Percentiles rank a stretch among this genome's conserved stretches.
Evolutionary conservation across 2,329 filamentous ascomycete species (phyloP).

Genomic region (Sporothrix mexicana): DNA sequence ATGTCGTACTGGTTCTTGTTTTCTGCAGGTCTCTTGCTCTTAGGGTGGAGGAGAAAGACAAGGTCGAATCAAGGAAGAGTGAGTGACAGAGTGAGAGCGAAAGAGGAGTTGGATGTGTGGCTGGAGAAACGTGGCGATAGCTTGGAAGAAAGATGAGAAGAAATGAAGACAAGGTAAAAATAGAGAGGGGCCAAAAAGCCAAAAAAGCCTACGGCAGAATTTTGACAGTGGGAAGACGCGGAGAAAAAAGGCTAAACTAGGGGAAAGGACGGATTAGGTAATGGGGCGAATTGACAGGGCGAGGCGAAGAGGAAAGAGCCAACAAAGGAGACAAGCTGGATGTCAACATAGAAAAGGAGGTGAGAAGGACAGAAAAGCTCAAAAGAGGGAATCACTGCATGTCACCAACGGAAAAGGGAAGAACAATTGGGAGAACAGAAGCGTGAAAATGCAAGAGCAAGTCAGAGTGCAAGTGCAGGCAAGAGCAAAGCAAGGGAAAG

Average conservation of each 20-base stretch:
- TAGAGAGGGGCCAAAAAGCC: neutral
- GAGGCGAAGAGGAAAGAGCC: neutral
- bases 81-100: no score
- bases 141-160: conserved; percentile 25
- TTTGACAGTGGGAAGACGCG: conserved; percentile 14
- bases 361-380: neutral
- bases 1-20: no score
- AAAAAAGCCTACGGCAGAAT: neutral
- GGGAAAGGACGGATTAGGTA: conserved; percentile 24
- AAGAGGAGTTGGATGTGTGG: conserved; percentile 41
- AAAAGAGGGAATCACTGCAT: conserved; percentile 9
- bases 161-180: neutral
- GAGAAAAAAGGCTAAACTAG: neutral
- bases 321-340: neutral
- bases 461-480: no score
- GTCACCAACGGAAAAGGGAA: conserved; percentile 18
- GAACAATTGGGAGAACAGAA: neutral
- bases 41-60: conserved; percentile 17
- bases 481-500: no score
- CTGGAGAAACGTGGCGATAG: conserved; percentile 43
- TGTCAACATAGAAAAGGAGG: conserved; percentile 2
- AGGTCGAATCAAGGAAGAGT: neutral
- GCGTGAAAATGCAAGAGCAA: no score
- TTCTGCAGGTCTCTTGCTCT: neutral
- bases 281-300: neutral